These are phyloP conservation scores for Trifolium fragiferum DNA, from an alignment of 306 rosid genomes.

Conservation along the genomic window DNA sequence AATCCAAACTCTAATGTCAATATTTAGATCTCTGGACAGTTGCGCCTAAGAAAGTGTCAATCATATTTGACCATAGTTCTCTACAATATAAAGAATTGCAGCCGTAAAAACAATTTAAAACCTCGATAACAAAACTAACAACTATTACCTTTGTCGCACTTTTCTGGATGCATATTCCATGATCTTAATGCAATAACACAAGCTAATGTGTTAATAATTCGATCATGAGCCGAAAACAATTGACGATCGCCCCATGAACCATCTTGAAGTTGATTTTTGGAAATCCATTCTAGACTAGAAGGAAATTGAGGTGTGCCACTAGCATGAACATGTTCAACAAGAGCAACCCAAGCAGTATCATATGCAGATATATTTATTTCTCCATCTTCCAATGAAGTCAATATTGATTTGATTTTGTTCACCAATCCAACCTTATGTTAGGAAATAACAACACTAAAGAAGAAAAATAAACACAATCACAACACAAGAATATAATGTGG, in stretches of 20 bases:
- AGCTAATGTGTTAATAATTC: slow-evolving; percentile 78
- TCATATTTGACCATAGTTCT: background rate
- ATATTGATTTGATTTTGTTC: slow-evolving; percentile 43
- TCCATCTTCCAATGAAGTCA: background rate
- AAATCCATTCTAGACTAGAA: slow-evolving; percentile 75
- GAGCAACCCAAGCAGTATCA: background rate
- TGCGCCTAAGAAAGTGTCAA: background rate
- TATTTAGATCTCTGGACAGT: too few species aligned
- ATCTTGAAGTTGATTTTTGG: slow-evolving; percentile 70
- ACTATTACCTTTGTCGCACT: slow-evolving; percentile 60
- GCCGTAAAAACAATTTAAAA: background rate
- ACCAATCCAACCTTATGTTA: slow-evolving; percentile 48
- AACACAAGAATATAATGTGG: too few species aligned
- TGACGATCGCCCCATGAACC: slow-evolving; percentile 89
- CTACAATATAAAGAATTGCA: background rate
- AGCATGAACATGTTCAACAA: slow-evolving; percentile 50
- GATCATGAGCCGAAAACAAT: slow-evolving; percentile 72
- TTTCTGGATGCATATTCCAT: slow-evolving; percentile 74
- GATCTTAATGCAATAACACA: slow-evolving; percentile 72
- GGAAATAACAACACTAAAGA: too few species aligned
- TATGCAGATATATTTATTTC: background rate
- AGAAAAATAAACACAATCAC: too few species aligned
- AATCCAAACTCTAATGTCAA: too few species aligned
- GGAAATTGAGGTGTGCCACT: slow-evolving; percentile 73
- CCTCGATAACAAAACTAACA: background rate